These are phyloP conservation scores for Pleurotus ostreatus DNA, from an alignment of 768 basidiomycete species.

Conservation along the genomic window DNA sequence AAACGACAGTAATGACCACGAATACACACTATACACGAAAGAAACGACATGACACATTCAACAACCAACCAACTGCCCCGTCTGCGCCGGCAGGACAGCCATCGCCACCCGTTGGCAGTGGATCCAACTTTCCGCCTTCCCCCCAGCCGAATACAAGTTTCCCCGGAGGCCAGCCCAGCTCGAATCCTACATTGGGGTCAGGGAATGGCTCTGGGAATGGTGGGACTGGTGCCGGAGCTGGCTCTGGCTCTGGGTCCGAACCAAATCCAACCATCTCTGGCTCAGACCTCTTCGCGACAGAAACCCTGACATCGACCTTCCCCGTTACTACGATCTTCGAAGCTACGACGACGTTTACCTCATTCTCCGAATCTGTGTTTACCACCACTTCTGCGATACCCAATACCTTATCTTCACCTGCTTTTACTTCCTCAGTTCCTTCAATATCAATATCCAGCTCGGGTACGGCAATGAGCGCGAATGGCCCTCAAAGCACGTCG, in stretches of 20 bases:
- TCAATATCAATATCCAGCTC: constrained; percentile 18
- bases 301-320: constrained; percentile 29
- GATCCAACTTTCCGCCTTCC: not conserved
- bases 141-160: not conserved
- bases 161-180: not conserved
- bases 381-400: constrained; percentile 19
- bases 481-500: not conserved
- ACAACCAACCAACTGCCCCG: not conserved
- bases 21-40: constrained; percentile 1
- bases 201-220: not conserved
- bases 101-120: not conserved
- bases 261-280: constrained; percentile 4
- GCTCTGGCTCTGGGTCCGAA: constrained; percentile 11
- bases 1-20: not conserved
- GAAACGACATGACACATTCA: constrained; percentile 1
- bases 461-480: constrained; percentile 21
- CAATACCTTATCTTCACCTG: constrained; percentile 12
- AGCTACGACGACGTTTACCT: constrained; percentile 37
- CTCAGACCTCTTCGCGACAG: constrained; percentile 7
- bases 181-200: not conserved
- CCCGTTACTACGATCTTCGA: constrained; percentile 36
- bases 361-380: constrained; percentile 31
- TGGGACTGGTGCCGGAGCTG: not conserved
- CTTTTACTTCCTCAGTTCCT: constrained; percentile 11
- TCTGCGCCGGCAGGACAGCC: not conserved